Base-by-base conservation (phyloP, 768 basidiomycete genomes). In the Chalciporus chontae region DNA sequence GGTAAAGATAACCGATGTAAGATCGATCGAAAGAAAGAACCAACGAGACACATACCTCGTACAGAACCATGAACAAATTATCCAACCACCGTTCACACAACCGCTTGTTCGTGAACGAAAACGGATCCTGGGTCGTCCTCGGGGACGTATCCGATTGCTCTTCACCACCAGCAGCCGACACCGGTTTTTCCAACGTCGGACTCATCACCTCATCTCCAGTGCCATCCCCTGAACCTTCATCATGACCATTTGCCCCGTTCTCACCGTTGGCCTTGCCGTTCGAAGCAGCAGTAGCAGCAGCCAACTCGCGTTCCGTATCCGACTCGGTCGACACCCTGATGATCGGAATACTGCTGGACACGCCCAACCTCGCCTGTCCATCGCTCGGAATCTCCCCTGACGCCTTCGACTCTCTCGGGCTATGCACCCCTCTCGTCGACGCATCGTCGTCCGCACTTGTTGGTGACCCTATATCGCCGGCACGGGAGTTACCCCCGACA, bases 31-130 rank as follows among this genome's bases (percentile, higher is more conserved):
- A 3, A 8, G 3, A 9, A 2, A 14, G 26, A n/a, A 11, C 32
- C 17, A 21, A 4, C 4, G 17, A 14, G 3, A 61, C 5, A 67
- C 77, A 32, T 43, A 90, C 94, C 81, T 98, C 94, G 64, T 97
- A 97, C 5, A 99, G 73, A 3, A 97, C 94, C 93, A 96, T 97
- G 73, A 95, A 99, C 52, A 98, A 67, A 58, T 98, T 98, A 64
- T 97, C 94, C 41, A 99, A 75, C 96, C 96, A 98, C 43, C 95
- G 77, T 65, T 98, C 96, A 63, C 96, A 99, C 32, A 99, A 72
- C 41, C 96, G 78, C 75, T 98, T 99, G 70, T 92, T 97, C 63
- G 84, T 93, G 70, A 99, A 96, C 19, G 93, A 90, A 66, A 90
- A 92, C 3, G 85, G 72, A 50, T 90, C 87, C 36, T 79, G 73